Percentiles rank a stretch among this genome's conserved stretches.
Evolutionary conservation across 2,329 filamentous ascomycete genomes (phyloP).

Genomic region (Colletotrichum ledebouriae): DNA sequence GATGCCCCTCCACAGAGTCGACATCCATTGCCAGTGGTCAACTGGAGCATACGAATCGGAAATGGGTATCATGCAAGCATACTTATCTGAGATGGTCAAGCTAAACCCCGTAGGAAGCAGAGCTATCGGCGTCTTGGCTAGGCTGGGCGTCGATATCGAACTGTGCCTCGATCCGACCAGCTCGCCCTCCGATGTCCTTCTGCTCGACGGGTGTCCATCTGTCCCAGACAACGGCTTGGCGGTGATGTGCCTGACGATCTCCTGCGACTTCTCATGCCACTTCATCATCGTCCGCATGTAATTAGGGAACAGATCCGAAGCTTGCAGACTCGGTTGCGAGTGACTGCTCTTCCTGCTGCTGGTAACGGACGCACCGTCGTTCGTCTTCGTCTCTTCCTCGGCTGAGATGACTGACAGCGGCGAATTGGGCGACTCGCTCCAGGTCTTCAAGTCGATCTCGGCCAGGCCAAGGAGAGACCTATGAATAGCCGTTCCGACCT

Average conservation of each 20-base stretch:
- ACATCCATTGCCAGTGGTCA: conserved; percentile 99
- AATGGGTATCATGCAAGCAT: conserved; percentile 80
- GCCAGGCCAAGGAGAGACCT: conserved; percentile 66
- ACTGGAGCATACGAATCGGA: conserved; percentile 81
- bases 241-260: conserved; percentile 72
- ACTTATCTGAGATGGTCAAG: conserved; percentile 81
- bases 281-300: conserved; percentile 77
- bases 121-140: conserved; percentile 73
- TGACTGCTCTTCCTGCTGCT: conserved; percentile 41
- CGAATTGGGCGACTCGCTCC: conserved; percentile 54
- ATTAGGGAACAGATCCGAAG: conserved; percentile 59
- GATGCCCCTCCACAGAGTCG: conserved; percentile 90
- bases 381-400: conserved; percentile 40
- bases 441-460: conserved; percentile 59
- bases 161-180: conserved; percentile 14
- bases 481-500: conserved; percentile 75
- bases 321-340: conserved; percentile 46
- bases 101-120: conserved; percentile 84
- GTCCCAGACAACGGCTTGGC: conserved; percentile 41
- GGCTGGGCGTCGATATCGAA: conserved; percentile 19
- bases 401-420: conserved; percentile 33
- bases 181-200: conserved; percentile 39
- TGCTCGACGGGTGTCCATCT: conserved; percentile 24
- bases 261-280: conserved; percentile 82
- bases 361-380: conserved; percentile 20